A percentile compares a stretch with the other conserved stretches of the same genome.
Evolutionary conservation across 192 early-diverging fungal species (phyloP).

Genomic region (Coemansia sp.): DNA sequence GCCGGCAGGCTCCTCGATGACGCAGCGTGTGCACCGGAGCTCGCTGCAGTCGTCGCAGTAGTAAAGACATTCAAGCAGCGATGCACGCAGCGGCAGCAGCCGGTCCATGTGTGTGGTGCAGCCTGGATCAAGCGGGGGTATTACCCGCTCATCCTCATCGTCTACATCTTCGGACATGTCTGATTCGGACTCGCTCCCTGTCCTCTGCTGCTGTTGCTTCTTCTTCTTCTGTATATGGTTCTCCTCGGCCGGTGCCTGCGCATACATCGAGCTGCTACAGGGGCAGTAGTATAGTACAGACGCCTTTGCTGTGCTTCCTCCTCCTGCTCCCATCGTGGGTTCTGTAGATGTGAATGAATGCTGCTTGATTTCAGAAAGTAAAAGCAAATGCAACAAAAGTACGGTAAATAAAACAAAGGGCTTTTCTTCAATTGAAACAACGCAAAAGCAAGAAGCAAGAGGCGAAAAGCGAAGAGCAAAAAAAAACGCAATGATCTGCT

Average conservation of each 20-base stretch:
- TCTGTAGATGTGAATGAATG: not conserved
- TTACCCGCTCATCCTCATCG: not conserved
- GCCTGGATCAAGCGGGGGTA: not conserved
- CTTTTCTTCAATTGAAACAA: not conserved
- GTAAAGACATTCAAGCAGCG: slow-evolving; percentile 72
- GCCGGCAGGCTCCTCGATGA: slow-evolving; percentile 81
- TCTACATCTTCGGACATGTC: not conserved
- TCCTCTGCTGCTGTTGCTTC: not conserved
- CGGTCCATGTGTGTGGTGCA: slow-evolving; percentile 2
- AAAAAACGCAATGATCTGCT: not conserved
- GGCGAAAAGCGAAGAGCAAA: not conserved
- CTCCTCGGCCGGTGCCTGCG: not conserved
- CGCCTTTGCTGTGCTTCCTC: slow-evolving; percentile 5
- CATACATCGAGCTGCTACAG: slow-evolving; percentile 21
- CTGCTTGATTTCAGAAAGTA: not conserved
- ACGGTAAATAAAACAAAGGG: not conserved
- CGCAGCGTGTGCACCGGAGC: slow-evolving; percentile 79
- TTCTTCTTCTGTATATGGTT: not conserved
- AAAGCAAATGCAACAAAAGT: not conserved
- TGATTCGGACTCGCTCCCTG: not conserved
- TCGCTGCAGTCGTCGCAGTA: slow-evolving; percentile 89
- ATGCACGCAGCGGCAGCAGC: slow-evolving; percentile 36
- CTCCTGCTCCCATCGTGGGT: not conserved
- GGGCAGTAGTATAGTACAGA: slow-evolving; percentile 47
- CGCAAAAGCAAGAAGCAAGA: not conserved